phyloP scores from a whole-genome alignment of 345 rosid species.

The Cardamine resedifolia region DNA sequence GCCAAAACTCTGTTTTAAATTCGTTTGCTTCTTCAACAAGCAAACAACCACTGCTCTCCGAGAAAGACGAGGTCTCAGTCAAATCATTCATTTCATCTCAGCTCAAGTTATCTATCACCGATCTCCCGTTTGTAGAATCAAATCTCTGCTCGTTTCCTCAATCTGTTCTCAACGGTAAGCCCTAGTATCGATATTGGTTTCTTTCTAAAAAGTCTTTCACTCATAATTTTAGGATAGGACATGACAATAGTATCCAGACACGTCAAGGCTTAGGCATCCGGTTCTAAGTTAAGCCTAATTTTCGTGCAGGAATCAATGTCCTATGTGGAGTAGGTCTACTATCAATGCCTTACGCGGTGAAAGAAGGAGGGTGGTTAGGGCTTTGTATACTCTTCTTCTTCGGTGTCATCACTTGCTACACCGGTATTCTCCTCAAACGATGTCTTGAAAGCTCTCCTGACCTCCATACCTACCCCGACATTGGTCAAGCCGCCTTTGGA shows the following conservation, averaged over 20 bases:
- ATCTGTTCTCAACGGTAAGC: constrained; percentile 63
- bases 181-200: not conserved
- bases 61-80: constrained; percentile 29
- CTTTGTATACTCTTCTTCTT: constrained; percentile 53
- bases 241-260: not conserved
- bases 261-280: not conserved
- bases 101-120: constrained; percentile 36
- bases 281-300: not conserved
- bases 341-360: constrained; percentile 67
- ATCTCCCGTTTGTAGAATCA: constrained; percentile 12
- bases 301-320: constrained; percentile 59
- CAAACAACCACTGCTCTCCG: constrained; percentile 43
- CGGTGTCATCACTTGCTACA: constrained; percentile 55
- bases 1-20: constrained; percentile 30
- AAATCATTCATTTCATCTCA: constrained; percentile 29
- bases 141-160: constrained; percentile 51
- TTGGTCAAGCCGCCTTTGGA: constrained; percentile 92
- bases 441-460: constrained; percentile 73
- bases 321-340: constrained; percentile 72
- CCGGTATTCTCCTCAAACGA: constrained; percentile 60
- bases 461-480: constrained; percentile 71
- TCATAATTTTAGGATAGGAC: not conserved
- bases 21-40: constrained; percentile 38
- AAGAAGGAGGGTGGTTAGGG: constrained; percentile 82
- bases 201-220: not conserved